These are phyloP conservation scores for Trametes cubensis DNA, from an alignment of 768 basidiomycete species.

Conservation along the genomic window DNA sequence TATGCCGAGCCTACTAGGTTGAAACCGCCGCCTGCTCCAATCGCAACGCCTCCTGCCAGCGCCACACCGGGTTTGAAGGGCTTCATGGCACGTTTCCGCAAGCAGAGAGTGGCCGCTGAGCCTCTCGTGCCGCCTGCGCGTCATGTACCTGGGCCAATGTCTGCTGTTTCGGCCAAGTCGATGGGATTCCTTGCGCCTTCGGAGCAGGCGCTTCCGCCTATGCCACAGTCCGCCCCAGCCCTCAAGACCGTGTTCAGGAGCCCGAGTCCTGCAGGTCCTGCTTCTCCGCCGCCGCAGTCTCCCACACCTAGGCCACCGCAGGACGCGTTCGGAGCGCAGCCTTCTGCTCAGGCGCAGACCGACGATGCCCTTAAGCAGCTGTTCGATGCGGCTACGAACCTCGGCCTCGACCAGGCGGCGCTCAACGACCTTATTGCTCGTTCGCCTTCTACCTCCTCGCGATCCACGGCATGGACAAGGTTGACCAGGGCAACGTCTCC, in stretches of 20 bases:
- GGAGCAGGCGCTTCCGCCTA: slow-evolving; percentile 13
- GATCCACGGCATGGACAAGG: slow-evolving; percentile 49
- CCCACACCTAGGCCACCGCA: slow-evolving; percentile 21
- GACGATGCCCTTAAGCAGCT: slow-evolving; percentile 70
- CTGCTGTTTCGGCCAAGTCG: slow-evolving; percentile 19
- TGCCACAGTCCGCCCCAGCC: slow-evolving; percentile 32
- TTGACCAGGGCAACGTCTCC: slow-evolving; percentile 48
- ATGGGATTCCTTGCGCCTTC: slow-evolving; percentile 12
- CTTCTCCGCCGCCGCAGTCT: slow-evolving; percentile 17
- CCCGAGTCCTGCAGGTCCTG: slow-evolving; percentile 24
- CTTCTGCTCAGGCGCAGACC: slow-evolving; percentile 26
- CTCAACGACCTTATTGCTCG: slow-evolving; percentile 73
- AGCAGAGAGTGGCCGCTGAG: slow-evolving; percentile 31
- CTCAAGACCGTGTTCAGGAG: slow-evolving; percentile 27
- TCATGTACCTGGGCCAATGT: slow-evolving; percentile 11
- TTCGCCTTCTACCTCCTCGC: slow-evolving; percentile 67
- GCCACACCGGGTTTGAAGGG: slow-evolving; percentile 76
- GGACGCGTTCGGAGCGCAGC: slow-evolving; percentile 14
- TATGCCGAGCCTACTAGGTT: slow-evolving; percentile 56
- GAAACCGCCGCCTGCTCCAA: slow-evolving; percentile 46
- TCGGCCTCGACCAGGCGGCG: slow-evolving; percentile 74
- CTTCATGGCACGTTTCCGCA: slow-evolving; percentile 79
- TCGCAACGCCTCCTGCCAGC: slow-evolving; percentile 67
- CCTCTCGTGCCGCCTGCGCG: slow-evolving; percentile 9
- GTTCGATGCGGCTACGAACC: slow-evolving; percentile 72